Conservation (phyloP, 2,329 filamentous ascomycete genomes). For the Pseudogymnoascus sp. region DNA sequence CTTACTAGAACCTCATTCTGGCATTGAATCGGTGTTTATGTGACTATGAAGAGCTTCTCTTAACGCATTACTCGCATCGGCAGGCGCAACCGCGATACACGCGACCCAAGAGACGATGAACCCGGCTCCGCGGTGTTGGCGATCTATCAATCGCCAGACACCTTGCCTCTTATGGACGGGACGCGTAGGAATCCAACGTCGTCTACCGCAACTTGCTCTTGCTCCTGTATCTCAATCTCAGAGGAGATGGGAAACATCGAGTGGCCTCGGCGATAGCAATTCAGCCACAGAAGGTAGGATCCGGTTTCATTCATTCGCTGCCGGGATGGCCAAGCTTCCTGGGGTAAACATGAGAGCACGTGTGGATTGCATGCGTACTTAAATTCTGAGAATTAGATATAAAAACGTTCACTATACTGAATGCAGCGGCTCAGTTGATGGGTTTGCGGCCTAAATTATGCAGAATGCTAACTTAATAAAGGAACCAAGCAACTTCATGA, state of each 20-base stretch:
- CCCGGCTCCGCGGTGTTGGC: slow-evolving; percentile 3
- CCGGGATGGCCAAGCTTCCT: neutral
- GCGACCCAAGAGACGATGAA: slow-evolving; percentile 1
- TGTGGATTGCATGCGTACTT: neutral
- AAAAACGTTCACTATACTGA: neutral
- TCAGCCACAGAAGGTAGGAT: slow-evolving; percentile 5
- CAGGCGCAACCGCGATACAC: neutral
- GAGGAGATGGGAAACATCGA: slow-evolving; percentile 4
- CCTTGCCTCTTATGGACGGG: slow-evolving; percentile 2
- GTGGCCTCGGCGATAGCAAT: slow-evolving; percentile 10
- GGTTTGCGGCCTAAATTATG: neutral
- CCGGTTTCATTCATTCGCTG: neutral
- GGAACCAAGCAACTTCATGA: slow-evolving; percentile 1
- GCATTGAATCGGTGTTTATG: neutral
- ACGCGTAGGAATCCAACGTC: neutral
- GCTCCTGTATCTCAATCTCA: neutral
- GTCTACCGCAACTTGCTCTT: neutral
- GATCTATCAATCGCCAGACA: slow-evolving; percentile 2
- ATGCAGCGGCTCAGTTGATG: neutral
- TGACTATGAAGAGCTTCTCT: neutral
- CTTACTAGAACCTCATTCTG: neutral
- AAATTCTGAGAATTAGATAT: neutral
- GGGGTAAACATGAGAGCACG: neutral
- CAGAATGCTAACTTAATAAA: neutral
- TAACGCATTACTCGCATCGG: slow-evolving; percentile 4